A percentile compares a stretch with the other conserved stretches of the same genome.
Evolutionary conservation across 1,284 basidiomycete genomes (phyloP).

Genomic region (Sanghuangporus weigelae): DNA sequence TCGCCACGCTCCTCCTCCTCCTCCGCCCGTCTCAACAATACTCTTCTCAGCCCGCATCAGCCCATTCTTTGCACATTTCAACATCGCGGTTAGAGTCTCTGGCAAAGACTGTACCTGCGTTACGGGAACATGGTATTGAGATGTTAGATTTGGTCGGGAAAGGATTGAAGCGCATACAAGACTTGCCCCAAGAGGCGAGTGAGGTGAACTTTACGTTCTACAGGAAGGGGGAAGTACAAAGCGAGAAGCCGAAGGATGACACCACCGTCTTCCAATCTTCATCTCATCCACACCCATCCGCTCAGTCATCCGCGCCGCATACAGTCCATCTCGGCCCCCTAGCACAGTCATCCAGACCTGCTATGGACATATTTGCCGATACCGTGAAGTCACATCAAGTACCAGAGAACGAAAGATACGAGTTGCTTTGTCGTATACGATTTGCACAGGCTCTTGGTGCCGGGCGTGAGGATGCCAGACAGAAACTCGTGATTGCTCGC

Average conservation of each 20-base stretch:
- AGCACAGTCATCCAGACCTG: slow-evolving; percentile 50
- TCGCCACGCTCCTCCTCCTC: slow-evolving; percentile 80
- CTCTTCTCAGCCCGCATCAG: slow-evolving; percentile 75
- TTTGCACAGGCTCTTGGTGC: slow-evolving; percentile 64
- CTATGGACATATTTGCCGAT: slow-evolving; percentile 75
- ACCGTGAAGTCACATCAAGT: slow-evolving; percentile 68
- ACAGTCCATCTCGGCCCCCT: slow-evolving; percentile 61
- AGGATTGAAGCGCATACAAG: slow-evolving; percentile 47
- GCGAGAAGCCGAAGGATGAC: slow-evolving; percentile 39
- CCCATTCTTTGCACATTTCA: slow-evolving; percentile 72
- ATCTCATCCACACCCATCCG: slow-evolving; percentile 31
- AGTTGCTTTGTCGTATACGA: slow-evolving; percentile 85
- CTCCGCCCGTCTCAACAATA: slow-evolving; percentile 95
- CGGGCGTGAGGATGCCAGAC: slow-evolving; percentile 57
- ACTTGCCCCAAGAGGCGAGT: slow-evolving; percentile 60
- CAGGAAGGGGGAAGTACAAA: slow-evolving; percentile 39
- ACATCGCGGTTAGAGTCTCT: slow-evolving; percentile 68
- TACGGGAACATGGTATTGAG: slow-evolving; percentile 69
- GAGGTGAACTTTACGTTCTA: slow-evolving; percentile 78
- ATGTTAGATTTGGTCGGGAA: slow-evolving; percentile 61
- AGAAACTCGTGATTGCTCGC: slow-evolving; percentile 78
- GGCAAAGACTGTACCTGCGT: slow-evolving; percentile 67
- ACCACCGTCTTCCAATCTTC: slow-evolving; percentile 34
- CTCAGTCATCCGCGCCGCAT: slow-evolving; percentile 44
- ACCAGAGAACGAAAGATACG: slow-evolving; percentile 83